Evolutionary conservation across 176 grass and related monocot genomes (phyloP), one percentile per base, ranked within the genome.

Genomic region (Eleusine indica): DNA sequence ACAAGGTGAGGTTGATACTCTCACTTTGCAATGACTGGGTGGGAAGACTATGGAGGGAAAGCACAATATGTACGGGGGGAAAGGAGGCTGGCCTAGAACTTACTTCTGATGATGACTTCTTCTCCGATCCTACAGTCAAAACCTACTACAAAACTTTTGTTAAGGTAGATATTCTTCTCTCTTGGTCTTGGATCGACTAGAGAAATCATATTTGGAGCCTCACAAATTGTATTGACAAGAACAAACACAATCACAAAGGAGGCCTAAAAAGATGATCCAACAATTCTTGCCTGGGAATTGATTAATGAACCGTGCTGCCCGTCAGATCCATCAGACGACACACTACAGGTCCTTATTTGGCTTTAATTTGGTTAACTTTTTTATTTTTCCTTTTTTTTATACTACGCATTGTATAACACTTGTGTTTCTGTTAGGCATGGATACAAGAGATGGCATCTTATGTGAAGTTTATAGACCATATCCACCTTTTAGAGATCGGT

Each of bases 111-210:
- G 96, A 95, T 15, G 85, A 87, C 54, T 98, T 98, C 80, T 98
- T 95, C 77, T 71, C 87, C 29, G 56, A 93, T 77, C 69, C 41
- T 71, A 98, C 89, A 76, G 72, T 95, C 64, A 93, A 93, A 66
- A 68, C 65, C 38, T 95, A 98, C 72, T 95, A 95, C 51, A 98
- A 95, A 91, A 86, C 90, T 77, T 98, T 91, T 82, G 89, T 90
- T 67, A 39, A 93, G 92, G 96, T 95, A 84, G 66, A 68, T 3
- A 0, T 74, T 83, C 63, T 9, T 47, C 9, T 46, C 64, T 13
- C 5, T 7, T 54, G 5, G 4, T 13, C 5, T 7, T 54, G 5
- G 4, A 51, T 70, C 18, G 3, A 42, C 5, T 11, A 6, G 70
- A 64, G 1, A 11, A 1, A 11, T 9, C 76, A 38, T 60, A 43